Evolutionary conservation across 176 grass and related monocot species (phyloP).

Genomic region (Dactylis glomerata): DNA sequence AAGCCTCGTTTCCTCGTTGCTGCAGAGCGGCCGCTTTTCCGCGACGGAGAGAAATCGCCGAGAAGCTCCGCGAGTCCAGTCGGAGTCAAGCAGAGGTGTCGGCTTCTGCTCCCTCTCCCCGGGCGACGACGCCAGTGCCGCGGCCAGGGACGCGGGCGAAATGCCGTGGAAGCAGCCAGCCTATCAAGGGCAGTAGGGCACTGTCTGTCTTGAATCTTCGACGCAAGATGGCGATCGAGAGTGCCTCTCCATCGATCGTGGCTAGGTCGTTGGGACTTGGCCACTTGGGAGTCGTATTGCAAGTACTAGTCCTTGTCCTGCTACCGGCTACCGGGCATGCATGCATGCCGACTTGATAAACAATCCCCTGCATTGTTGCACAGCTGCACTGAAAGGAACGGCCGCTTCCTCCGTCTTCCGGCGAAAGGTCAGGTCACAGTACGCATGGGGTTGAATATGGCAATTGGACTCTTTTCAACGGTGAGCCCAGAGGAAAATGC

Average conservation of each 20-base stretch:
- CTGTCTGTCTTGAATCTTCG: neutral
- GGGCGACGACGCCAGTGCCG: neutral
- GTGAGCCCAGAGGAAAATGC: no score
- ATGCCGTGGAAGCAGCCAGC: neutral
- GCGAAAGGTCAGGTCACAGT: neutral
- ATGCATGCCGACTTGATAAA: neutral
- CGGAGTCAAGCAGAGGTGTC: constrained; percentile 2
- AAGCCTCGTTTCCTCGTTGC: neutral
- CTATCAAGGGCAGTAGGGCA: neutral
- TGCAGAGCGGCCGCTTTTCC: neutral
- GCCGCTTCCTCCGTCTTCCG: neutral
- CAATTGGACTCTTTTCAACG: no score
- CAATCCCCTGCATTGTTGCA: neutral
- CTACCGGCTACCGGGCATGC: neutral
- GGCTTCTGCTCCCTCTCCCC: neutral
- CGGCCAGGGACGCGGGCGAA: neutral
- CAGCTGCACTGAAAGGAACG: neutral
- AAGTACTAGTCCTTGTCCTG: neutral
- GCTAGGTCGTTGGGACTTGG: no score
- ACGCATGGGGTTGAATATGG: neutral
- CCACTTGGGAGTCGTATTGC: neutral
- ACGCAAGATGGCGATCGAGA: neutral
- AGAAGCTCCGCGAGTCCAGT: neutral
- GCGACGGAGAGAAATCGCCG: constrained; percentile 6
- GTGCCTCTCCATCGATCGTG: neutral